phyloP scores from a whole-genome alignment of 352 stramenopile genomes.

The Globisporangium cederbergense region DNA sequence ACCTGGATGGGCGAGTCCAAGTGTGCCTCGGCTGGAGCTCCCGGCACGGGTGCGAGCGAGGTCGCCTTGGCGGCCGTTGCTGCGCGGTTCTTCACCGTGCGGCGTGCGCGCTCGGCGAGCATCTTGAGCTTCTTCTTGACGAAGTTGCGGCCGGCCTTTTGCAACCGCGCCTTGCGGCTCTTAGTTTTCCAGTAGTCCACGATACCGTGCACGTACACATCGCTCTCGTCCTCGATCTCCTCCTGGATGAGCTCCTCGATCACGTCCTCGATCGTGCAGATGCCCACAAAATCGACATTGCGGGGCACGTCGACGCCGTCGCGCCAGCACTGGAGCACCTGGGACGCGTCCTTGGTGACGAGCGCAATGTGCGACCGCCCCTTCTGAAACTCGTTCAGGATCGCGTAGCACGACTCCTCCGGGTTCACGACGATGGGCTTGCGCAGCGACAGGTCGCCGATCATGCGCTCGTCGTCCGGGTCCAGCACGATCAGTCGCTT shows the following conservation, averaged over 20 bases:
- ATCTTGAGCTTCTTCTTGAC: slow-evolving; percentile 54
- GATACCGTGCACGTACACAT: slow-evolving; percentile 59
- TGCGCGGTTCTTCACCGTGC: slow-evolving; percentile 33
- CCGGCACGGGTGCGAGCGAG: not conserved
- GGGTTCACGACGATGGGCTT: slow-evolving; percentile 83
- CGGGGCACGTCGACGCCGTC: slow-evolving; percentile 33
- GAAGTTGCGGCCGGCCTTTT: slow-evolving; percentile 31
- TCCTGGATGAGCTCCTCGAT: slow-evolving; percentile 90
- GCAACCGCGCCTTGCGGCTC: slow-evolving; percentile 28
- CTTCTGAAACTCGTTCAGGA: slow-evolving; percentile 92
- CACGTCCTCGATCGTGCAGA: slow-evolving; percentile 91
- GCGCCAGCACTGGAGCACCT: slow-evolving; percentile 58
- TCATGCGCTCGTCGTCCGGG: slow-evolving; percentile 62
- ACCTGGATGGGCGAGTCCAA: slow-evolving; percentile 32
- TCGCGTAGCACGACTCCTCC: slow-evolving; percentile 77
- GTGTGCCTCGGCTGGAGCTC: not conserved
- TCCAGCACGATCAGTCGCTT: slow-evolving; percentile 90
- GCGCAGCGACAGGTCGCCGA: slow-evolving; percentile 61
- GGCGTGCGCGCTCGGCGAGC: slow-evolving; percentile 46
- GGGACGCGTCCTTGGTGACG: slow-evolving; percentile 51
- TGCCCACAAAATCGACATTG: slow-evolving; percentile 68
- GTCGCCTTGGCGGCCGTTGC: slow-evolving; percentile 9
- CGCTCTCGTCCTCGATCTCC: slow-evolving; percentile 89
- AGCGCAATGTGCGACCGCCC: slow-evolving; percentile 82
- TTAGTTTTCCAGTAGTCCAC: slow-evolving; percentile 56